Percentiles rank a stretch among this genome's conserved stretches.
Evolutionary conservation across 352 stramenopile genomes (phyloP).

Genomic region (Phytophthora ramorum): DNA sequence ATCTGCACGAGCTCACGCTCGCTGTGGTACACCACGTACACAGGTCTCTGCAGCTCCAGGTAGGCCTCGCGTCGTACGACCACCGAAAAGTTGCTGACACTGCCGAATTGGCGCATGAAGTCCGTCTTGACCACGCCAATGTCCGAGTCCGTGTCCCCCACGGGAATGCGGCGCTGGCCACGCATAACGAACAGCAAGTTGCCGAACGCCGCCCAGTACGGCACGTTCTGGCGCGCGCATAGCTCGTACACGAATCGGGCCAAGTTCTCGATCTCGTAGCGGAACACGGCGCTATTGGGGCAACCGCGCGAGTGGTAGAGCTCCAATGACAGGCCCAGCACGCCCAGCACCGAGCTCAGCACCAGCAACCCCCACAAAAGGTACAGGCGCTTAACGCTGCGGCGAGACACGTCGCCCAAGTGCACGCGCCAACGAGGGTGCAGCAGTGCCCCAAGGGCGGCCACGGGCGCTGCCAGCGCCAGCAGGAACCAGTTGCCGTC

Average conservation of each 20-base stretch:
- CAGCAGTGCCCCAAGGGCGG: constrained; percentile 40
- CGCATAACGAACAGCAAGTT: constrained; percentile 82
- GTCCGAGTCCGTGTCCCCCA: constrained; percentile 83
- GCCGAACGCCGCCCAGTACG: constrained; percentile 79
- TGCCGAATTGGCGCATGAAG: constrained; percentile 58
- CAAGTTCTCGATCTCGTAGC: constrained; percentile 72
- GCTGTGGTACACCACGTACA: constrained; percentile 59
- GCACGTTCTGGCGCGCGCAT: constrained; percentile 51
- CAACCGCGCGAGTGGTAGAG: constrained; percentile 67
- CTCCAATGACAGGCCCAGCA: constrained; percentile 61
- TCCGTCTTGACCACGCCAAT: constrained; percentile 67
- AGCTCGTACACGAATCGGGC: constrained; percentile 72
- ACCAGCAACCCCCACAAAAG: constrained; percentile 59
- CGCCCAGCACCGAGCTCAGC: constrained; percentile 31
- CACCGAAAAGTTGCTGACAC: constrained; percentile 63
- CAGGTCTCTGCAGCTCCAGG: constrained; percentile 49
- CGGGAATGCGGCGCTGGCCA: constrained; percentile 63
- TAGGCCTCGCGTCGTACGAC: constrained; percentile 51
- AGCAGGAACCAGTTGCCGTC: constrained; percentile 77
- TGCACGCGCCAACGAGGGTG: constrained; percentile 50
- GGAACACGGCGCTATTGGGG: constrained; percentile 72
- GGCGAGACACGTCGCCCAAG: constrained; percentile 31
- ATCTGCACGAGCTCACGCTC: constrained; percentile 77
- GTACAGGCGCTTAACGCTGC: constrained; percentile 28
- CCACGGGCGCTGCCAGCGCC: constrained; percentile 31